A percentile compares a stretch with the other conserved stretches of the same genome.
phyloP scores from a whole-genome alignment of 148 eudicot species.

The Chenopodium suecicum region DNA sequence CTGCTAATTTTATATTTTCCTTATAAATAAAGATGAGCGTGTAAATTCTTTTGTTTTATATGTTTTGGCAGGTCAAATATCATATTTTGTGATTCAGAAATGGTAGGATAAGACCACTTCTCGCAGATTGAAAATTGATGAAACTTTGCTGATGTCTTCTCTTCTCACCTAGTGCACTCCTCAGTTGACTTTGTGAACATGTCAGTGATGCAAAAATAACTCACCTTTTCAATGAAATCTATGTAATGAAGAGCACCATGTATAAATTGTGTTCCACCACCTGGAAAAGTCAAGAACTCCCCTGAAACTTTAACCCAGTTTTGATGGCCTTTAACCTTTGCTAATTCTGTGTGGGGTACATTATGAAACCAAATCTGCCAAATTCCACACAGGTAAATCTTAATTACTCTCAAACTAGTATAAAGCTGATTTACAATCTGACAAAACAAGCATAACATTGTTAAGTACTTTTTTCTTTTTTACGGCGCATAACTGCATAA shows the following conservation, averaged over 20 bases:
- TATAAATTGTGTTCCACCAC: conserved; percentile 88
- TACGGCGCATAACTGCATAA: not conserved
- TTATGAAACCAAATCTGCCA: conserved; percentile 86
- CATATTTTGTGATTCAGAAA: not conserved
- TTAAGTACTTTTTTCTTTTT: too few species aligned
- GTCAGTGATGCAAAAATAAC: not conserved
- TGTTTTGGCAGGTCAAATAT: not conserved
- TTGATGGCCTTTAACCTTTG: conserved; percentile 77
- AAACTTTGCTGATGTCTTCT: not conserved
- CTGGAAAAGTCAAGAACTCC: conserved; percentile 71
- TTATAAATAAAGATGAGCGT: too few species aligned
- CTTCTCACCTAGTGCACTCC: not conserved
- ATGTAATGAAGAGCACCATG: conserved; percentile 83
- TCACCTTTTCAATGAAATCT: conserved; percentile 67
- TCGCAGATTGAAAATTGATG: not conserved
- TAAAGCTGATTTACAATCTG: not conserved
- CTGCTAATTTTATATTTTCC: not conserved
- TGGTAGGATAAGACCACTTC: not conserved
- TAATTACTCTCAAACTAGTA: not conserved
- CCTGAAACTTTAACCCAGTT: conserved; percentile 81
- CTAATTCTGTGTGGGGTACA: conserved; percentile 70
- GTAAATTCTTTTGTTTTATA: too few species aligned
- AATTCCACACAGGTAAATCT: not conserved
- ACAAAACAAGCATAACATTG: not conserved
- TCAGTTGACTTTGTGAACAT: not conserved